phyloP scores from a whole-genome alignment of 306 rosid species.

The Prunus padus region DNA sequence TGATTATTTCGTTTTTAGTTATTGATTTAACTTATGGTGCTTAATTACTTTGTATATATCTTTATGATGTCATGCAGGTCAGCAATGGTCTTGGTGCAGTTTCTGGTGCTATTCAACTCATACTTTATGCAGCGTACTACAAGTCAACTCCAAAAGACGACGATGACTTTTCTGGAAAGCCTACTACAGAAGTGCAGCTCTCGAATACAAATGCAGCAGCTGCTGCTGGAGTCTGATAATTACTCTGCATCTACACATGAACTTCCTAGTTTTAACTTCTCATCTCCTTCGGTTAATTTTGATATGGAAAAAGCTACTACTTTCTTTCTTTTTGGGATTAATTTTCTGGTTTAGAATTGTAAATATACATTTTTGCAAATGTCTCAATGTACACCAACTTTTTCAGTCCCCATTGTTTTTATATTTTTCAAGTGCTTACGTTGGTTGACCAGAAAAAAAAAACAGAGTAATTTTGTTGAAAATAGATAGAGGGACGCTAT shows the following conservation, averaged over 20 bases:
- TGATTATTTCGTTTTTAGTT: too few relatives aligned
- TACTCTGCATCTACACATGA: not conserved
- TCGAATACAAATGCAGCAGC: slow-evolving; percentile 6
- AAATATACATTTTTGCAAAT: not conserved
- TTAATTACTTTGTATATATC: not conserved
- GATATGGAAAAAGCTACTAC: not conserved
- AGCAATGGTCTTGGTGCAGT: slow-evolving; percentile 67
- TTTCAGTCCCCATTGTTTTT: not conserved
- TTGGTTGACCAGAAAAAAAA: too few relatives aligned
- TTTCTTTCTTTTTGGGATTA: not conserved
- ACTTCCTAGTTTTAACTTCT: not conserved
- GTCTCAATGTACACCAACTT: not conserved
- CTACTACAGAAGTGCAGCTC: slow-evolving; percentile 33
- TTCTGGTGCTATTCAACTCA: slow-evolving; percentile 53
- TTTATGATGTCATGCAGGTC: slow-evolving; percentile 32
- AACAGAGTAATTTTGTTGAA: too few relatives aligned
- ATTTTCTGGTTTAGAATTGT: not conserved
- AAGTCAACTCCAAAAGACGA: slow-evolving; percentile 12
- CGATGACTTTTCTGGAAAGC: slow-evolving; percentile 8
- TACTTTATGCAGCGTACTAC: slow-evolving; percentile 42
- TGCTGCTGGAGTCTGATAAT: slow-evolving; percentile 16
- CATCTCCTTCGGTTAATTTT: not conserved
- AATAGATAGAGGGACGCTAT: too few relatives aligned
- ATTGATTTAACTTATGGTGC: not conserved
- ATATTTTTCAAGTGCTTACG: too few relatives aligned